phyloP scores from a whole-genome alignment of 352 stramenopile genomes.

The Phytophthora cactorum region DNA sequence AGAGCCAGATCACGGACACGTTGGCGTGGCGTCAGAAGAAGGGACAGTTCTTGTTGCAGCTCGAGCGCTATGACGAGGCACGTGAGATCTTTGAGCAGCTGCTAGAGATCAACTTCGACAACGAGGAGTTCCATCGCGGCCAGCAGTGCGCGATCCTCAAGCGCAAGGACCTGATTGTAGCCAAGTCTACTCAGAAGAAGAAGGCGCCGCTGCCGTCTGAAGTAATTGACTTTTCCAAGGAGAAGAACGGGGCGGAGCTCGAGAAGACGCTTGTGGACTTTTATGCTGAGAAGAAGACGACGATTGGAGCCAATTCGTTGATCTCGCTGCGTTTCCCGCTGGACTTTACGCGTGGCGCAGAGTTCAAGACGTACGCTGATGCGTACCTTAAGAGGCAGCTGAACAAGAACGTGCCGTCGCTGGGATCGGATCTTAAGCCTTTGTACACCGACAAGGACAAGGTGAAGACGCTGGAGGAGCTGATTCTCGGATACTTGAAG shows the following conservation, averaged over 20 bases:
- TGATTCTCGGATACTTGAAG: conserved; percentile 85
- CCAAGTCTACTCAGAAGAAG: conserved; percentile 42
- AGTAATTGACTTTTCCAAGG: conserved; percentile 56
- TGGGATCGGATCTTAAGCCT: conserved; percentile 94
- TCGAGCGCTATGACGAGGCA: conserved; percentile 74
- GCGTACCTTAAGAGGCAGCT: conserved; percentile 75
- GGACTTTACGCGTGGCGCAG: conserved; percentile 81
- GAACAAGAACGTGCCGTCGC: conserved; percentile 92
- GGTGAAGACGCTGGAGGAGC: conserved; percentile 64
- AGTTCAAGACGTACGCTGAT: conserved; percentile 76
- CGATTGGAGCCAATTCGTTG: conserved; percentile 69
- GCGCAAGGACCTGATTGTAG: conserved; percentile 55
- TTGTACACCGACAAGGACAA: conserved; percentile 82
- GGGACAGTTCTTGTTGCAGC: conserved; percentile 69
- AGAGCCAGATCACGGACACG: conserved; percentile 78
- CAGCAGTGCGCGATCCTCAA: conserved; percentile 84
- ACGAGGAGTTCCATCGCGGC: conserved; percentile 89
- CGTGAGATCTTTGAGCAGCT: conserved; percentile 71
- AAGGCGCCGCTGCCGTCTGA: conserved; percentile 45
- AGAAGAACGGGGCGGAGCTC: conserved; percentile 49
- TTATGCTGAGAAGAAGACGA: conserved; percentile 55
- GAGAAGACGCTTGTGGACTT: conserved; percentile 57
- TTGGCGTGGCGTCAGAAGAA: conserved; percentile 82
- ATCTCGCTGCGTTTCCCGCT: conserved; percentile 92
- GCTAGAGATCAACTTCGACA: conserved; percentile 90